These are phyloP conservation scores for Eustoma russellianum DNA, from an alignment of 257 asterid species.

Conservation along the genomic window DNA sequence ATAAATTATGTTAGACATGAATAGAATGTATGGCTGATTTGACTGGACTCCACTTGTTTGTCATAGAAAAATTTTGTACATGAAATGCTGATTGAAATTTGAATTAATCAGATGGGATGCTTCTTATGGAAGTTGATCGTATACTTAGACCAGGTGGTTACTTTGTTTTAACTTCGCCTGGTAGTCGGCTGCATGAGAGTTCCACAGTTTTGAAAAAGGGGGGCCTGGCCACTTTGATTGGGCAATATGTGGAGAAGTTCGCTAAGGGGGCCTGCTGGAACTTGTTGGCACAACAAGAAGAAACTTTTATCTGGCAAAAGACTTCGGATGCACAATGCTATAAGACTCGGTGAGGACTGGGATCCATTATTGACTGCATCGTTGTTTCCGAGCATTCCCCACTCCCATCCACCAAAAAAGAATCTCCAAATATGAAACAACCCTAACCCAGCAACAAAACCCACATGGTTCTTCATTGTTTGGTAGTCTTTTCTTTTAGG, in stretches of 20 bases:
- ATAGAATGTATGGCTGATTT: too few relatives aligned
- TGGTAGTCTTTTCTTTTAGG: too few relatives aligned
- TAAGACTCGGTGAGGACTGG: constrained; percentile 52
- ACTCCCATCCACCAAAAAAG: background rate
- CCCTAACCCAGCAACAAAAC: too few relatives aligned
- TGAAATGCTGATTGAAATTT: too few relatives aligned
- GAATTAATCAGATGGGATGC: constrained; percentile 55
- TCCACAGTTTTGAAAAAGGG: constrained; percentile 37
- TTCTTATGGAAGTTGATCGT: constrained; percentile 88
- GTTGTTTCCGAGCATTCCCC: background rate
- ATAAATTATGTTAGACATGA: too few relatives aligned
- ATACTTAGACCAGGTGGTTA: constrained; percentile 95
- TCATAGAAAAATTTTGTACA: too few relatives aligned
- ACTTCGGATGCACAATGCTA: constrained; percentile 61
- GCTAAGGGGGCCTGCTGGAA: constrained; percentile 69
- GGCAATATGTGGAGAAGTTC: constrained; percentile 59
- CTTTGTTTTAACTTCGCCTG: constrained; percentile 77
- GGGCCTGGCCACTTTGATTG: constrained; percentile 43
- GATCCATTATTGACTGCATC: background rate
- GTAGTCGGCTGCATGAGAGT: constrained; percentile 49
- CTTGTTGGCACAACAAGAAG: constrained; percentile 71
- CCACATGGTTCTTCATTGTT: too few relatives aligned
- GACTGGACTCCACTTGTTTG: too few relatives aligned
- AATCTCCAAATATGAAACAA: too few relatives aligned
- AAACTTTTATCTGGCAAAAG: constrained; percentile 85